Evolutionary conservation across 2,329 filamentous ascomycete species (phyloP).

Genomic region (Colletotrichum ledebouriae): DNA sequence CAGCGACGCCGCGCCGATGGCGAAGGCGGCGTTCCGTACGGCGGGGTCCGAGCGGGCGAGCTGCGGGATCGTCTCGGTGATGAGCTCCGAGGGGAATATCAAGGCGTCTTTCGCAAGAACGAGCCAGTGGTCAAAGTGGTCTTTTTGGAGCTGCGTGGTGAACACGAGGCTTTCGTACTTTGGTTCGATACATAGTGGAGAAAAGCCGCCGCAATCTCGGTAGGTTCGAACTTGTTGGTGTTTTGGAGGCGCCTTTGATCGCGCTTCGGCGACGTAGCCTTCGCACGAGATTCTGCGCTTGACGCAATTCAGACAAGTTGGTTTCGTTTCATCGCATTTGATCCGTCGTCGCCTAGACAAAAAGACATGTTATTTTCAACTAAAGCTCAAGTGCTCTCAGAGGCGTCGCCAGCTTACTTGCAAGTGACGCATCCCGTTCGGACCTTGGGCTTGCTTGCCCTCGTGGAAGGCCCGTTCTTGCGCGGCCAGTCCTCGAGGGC

Average conservation of each 20-base stretch:
- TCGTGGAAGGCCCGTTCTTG: slow-evolving; percentile 24
- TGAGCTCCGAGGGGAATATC: slow-evolving; percentile 33
- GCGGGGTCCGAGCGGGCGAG: slow-evolving; percentile 43
- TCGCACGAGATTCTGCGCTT: slow-evolving; percentile 31
- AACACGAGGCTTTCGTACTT: slow-evolving; percentile 36
- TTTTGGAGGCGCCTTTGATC: neutral
- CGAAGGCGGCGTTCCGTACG: slow-evolving; percentile 56
- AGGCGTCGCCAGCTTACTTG: slow-evolving; percentile 24
- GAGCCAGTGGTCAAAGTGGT: slow-evolving; percentile 36
- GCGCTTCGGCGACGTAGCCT: slow-evolving; percentile 30
- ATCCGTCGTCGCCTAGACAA: slow-evolving; percentile 26
- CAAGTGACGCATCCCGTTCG: slow-evolving; percentile 43
- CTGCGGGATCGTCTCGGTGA: slow-evolving; percentile 43
- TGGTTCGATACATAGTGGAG: slow-evolving; percentile 29
- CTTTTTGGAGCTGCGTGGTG: slow-evolving; percentile 29
- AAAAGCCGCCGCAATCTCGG: neutral
- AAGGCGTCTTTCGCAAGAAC: slow-evolving; percentile 22
- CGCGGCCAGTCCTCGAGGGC: slow-evolving; percentile 35
- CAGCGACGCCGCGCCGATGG: slow-evolving; percentile 51
- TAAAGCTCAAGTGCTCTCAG: fast-evolving
- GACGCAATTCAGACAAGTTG: slow-evolving; percentile 31
- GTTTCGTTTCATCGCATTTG: slow-evolving; percentile 37
- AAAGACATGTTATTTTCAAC: neutral
- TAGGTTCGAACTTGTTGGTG: neutral
- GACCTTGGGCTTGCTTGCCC: slow-evolving; percentile 43